phyloP scores from a whole-genome alignment of 352 stramenopile genomes.

The Phytophthora ramorum region DNA sequence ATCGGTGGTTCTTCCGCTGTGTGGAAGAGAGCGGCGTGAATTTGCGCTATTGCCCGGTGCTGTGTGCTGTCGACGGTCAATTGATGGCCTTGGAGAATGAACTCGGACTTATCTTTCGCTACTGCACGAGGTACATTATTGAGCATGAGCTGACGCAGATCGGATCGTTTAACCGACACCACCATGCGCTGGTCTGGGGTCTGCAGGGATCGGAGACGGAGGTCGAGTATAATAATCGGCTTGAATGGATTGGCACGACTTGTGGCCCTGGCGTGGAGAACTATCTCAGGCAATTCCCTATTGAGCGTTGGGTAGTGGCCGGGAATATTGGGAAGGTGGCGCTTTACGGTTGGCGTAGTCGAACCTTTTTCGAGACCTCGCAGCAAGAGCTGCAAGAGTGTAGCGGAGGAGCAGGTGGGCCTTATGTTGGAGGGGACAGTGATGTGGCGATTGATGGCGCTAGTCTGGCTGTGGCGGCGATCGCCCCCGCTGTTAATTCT shows the following conservation, averaged over 20 bases:
- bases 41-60: slow-evolving; percentile 49
- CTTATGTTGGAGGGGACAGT: slow-evolving; percentile 13
- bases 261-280: slow-evolving; percentile 50
- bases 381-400: slow-evolving; percentile 34
- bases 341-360: slow-evolving; percentile 59
- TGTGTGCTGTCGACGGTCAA: slow-evolving; percentile 45
- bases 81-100: slow-evolving; percentile 46
- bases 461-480: slow-evolving; percentile 15
- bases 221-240: slow-evolving; percentile 57
- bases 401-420: neutral
- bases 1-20: slow-evolving; percentile 60
- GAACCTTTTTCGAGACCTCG: slow-evolving; percentile 50
- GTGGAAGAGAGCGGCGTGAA: slow-evolving; percentile 50
- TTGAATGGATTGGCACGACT: slow-evolving; percentile 60
- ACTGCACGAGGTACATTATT: slow-evolving; percentile 66
- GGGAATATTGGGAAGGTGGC: slow-evolving; percentile 49
- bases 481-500: slow-evolving; percentile 6
- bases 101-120: slow-evolving; percentile 52
- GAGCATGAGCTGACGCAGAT: slow-evolving; percentile 52
- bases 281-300: slow-evolving; percentile 48
- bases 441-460: neutral
- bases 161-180: slow-evolving; percentile 49
- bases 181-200: slow-evolving; percentile 60
- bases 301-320: slow-evolving; percentile 57
- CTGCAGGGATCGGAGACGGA: slow-evolving; percentile 53